Evolutionary conservation across 1,284 basidiomycete species (phyloP), one percentile per base, ranked within the genome.

Genomic region (Papiliotrema fonsecae): DNA sequence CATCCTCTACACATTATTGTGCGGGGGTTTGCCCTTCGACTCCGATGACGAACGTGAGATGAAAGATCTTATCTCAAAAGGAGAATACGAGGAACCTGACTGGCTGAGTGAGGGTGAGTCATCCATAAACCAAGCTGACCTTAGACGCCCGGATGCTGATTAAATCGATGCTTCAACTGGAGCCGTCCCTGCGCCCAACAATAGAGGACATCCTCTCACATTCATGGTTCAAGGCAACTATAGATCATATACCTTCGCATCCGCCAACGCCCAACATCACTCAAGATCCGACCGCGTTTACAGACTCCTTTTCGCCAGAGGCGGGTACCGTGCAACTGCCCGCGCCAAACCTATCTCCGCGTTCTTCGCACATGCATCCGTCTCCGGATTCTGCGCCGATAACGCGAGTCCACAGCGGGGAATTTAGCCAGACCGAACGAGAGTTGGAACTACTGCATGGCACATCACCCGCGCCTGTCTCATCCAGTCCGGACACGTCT

Each of bases 11-110:
- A 87, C 85, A n/a, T 80, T 97, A 14, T 78, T 97, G 31, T 93
- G 89, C 0, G 94, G 94, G 1, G 88, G 87, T 4, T 76, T 97
- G n/a, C 94, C 94, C 0, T 97, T 97, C 62, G 94, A 97, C 62
- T 90, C 97, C 61, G 96, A 98, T 54, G 86, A 97, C 66, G 96
- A 98, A 73, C 75, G 78, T 30, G 68, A 87, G 28, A 97, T 97
- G 91, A 86, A 86, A 60, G 77, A 81, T 43, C 86, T 88, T 70
- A 90, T 98, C 56, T 82, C 91, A 48, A 77, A 82, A 53, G 89
- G 87, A n/a, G 82, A 87, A 39, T 97, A 86, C 65, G 89, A 94
- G 53, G 86, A 96, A 60, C 93, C 92, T 5, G 82, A 84, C 52
- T 98, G 87, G 91, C 77, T 96, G 18, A 88, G 89, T 14, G 76